Evolutionary conservation across 2,329 filamentous ascomycete species (phyloP).

Genomic region (Grosmannia clavigera): DNA sequence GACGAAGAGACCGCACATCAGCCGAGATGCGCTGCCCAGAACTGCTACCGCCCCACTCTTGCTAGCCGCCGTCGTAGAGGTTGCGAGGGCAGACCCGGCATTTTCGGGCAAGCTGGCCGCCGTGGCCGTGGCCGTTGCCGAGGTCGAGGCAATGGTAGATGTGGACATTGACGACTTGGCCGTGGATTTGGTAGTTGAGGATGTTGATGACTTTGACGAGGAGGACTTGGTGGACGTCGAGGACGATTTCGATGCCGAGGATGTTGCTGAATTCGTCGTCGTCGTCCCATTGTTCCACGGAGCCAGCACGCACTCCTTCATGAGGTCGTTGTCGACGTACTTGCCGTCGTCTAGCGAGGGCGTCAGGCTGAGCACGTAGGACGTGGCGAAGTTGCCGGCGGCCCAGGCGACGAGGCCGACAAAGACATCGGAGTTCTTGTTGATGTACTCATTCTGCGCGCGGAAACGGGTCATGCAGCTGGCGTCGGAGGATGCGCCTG

Average conservation of each 20-base stretch:
- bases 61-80: neutral
- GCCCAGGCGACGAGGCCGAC: conserved; percentile 18
- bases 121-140: neutral
- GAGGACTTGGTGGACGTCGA: neutral
- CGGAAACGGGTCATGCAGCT: conserved; percentile 21
- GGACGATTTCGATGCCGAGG: neutral
- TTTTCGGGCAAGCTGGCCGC: neutral
- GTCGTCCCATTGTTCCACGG: conserved; percentile 3
- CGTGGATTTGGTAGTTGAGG: neutral
- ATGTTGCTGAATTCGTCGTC: neutral
- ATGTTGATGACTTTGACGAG: neutral
- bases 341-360: conserved; percentile 9
- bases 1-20: neutral
- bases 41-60: neutral
- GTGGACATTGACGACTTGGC: neutral
- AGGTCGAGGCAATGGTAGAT: neutral
- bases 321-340: conserved; percentile 10
- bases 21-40: neutral
- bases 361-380: conserved; percentile 18
- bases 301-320: conserved; percentile 11
- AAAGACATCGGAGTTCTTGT: conserved; percentile 21
- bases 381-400: conserved; percentile 16
- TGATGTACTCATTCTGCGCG: conserved; percentile 20
- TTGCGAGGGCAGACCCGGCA: neutral
- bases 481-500: conserved; percentile 23